Base-by-base conservation (phyloP, 345 rosid genomes). In the Aquilaria yunnanensis region DNA sequence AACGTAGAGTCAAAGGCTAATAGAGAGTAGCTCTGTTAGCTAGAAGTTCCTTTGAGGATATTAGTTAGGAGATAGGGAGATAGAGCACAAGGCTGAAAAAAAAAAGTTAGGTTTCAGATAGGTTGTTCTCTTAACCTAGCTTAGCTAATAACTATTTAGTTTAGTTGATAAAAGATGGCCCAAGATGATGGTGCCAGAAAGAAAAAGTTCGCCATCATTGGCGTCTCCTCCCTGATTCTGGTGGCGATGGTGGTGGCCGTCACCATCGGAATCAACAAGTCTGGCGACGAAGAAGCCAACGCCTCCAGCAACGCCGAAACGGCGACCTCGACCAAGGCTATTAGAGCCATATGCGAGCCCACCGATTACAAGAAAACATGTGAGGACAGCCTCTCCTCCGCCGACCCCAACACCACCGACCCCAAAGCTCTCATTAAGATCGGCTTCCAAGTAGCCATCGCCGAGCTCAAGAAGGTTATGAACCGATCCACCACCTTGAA, bases 201-300 rank as follows among this genome's bases (percentile, higher is more conserved):
- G 62, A 84, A 73, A 73, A 81, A 81, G 75, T 56, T 65, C 4
- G 77, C 72, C 46, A 14, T 86, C 9, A 70, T 80, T 1, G 80
- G 85, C 12, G 70, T 84, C 37, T 74, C 79, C 12, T 77, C 85
- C 2, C 54, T 85, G 51, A 34, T 86, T 50, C 70, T 92, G 10
- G 81, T 92, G 56, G 92, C 86, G 54, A 75, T 82, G 82, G 85
- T 92, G 57, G 81, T 83, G 10, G 88, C 83, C 0, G 80, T 80
- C 46, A 83, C 84, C 0, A 69, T 85, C 8, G 73, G 80, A 4
- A 58, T 76, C 9, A 53, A 49, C 16, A 13, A 60, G 1, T 32
- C 14, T 6, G 67, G 30, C 0, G 56, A 62, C 45, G 65, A 31
- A 45, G 55, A 23, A 30, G 2, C 6, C 41, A 2, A 33, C 56